Evolutionary conservation across 148 eudicot species (phyloP).

Genomic region (Amaranthus cruentus): DNA sequence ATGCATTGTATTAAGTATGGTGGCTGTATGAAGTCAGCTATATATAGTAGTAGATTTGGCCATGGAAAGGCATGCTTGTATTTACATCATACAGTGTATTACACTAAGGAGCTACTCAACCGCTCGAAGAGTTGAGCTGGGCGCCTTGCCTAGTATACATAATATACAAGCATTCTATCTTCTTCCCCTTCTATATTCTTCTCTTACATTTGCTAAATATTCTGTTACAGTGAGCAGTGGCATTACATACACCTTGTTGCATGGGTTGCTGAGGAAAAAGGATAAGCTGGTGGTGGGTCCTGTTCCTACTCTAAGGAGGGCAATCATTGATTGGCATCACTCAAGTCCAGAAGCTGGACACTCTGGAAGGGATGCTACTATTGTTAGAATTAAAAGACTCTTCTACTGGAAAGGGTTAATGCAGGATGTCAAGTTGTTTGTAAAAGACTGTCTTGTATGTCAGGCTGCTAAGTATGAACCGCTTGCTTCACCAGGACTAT

Average conservation of each 20-base stretch:
- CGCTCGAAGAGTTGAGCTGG: no score
- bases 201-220: no score
- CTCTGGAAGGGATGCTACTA: not conserved
- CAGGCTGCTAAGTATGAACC: not conserved
- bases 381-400: not conserved
- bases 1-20: no score
- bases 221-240: no score
- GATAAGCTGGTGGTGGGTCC: not conserved
- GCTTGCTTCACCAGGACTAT: not conserved
- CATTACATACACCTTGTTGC: not conserved
- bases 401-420: not conserved
- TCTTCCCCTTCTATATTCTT: no score
- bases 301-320: not conserved
- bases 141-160: no score
- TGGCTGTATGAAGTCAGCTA: no score
- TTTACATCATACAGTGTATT: no score
- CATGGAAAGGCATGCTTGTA: no score
- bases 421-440: not conserved
- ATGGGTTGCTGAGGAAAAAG: not conserved
- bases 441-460: not conserved
- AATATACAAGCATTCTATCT: no score
- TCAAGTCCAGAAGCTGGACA: not conserved
- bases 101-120: no score
- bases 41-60: no score
- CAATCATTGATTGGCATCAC: not conserved